These are phyloP conservation scores for Coelastrella sp. DNA, from an alignment of 139 green algal species.

Conservation along the genomic window DNA sequence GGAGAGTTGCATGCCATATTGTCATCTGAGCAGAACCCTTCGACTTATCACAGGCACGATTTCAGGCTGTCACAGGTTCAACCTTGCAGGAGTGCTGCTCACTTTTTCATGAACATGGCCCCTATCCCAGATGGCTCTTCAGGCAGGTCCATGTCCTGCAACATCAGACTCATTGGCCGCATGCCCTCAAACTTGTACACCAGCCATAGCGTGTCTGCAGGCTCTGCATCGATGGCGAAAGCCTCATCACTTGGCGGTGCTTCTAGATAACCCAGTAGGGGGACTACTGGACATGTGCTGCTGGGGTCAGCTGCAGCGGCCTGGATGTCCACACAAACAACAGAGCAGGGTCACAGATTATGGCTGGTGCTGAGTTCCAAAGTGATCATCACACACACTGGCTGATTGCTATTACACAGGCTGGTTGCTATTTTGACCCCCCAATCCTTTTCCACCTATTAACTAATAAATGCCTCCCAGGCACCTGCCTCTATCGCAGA, in stretches of 20 bases:
- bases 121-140: conserved; percentile 15
- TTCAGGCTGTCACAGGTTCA: no score
- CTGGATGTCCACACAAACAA: neutral
- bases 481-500: no score
- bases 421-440: no score
- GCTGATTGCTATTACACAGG: no score
- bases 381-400: no score
- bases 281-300: conserved; percentile 56
- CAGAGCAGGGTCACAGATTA: neutral
- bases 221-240: neutral
- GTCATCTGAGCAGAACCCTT: no score
- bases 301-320: conserved; percentile 6
- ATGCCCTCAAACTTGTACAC: conserved; percentile 72
- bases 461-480: no score
- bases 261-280: conserved; percentile 68
- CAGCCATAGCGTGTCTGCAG: conserved; percentile 60
- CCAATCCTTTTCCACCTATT: no score
- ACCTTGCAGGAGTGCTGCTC: neutral
- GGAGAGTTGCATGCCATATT: no score
- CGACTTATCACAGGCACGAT: no score
- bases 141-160: conserved; percentile 39
- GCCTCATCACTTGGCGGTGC: conserved; percentile 56
- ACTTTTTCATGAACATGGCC: conserved; percentile 40
- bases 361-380: no score
- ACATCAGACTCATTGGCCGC: conserved; percentile 55